phyloP scores from a whole-genome alignment of 306 rosid species.

The Neltuma alba region DNA sequence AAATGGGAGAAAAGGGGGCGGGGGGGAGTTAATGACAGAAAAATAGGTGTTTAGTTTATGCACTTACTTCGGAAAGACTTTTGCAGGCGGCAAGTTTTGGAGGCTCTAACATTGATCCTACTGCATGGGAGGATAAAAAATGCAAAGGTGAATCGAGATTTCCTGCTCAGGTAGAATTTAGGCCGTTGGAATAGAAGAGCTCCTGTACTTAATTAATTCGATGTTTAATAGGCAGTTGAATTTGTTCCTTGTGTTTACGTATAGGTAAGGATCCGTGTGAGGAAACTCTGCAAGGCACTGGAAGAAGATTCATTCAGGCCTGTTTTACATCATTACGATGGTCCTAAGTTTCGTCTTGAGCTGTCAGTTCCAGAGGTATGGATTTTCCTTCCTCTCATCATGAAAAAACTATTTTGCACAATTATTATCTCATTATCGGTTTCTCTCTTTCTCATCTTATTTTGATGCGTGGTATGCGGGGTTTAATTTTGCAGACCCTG shows the following conservation, averaged over 20 bases:
- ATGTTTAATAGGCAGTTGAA: background rate
- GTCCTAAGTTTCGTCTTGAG: constrained; percentile 99
- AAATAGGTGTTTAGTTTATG: constrained; percentile 20
- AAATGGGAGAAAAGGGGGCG: constrained; percentile 48
- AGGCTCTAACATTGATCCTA: constrained; percentile 97
- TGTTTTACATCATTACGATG: constrained; percentile 94
- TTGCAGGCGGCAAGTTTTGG: constrained; percentile 92
- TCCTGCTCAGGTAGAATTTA: constrained; percentile 86
- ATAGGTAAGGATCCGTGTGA: constrained; percentile 81
- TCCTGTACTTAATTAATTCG: constrained; percentile 9
- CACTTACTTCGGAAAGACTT: constrained; percentile 19
- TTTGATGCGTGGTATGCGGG: constrained; percentile 14
- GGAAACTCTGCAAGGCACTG: constrained; percentile 87
- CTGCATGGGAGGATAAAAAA: constrained; percentile 99
- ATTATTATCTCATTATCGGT: background rate
- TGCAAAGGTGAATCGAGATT: constrained; percentile 97
- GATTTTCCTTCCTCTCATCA: constrained; percentile 16
- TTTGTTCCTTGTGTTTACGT: constrained; percentile 6
- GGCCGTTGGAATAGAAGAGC: background rate
- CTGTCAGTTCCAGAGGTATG: constrained; percentile 94
- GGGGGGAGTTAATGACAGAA: background rate
- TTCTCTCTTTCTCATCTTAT: background rate
- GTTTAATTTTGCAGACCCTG: constrained; percentile 71
- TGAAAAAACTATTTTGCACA: background rate
- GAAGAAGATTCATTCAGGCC: constrained; percentile 99